Percentiles rank a stretch among this genome's conserved stretches.
Conservation (phyloP, 1,284 basidiomycete species). For the Leucoagaricus sp. region DNA sequence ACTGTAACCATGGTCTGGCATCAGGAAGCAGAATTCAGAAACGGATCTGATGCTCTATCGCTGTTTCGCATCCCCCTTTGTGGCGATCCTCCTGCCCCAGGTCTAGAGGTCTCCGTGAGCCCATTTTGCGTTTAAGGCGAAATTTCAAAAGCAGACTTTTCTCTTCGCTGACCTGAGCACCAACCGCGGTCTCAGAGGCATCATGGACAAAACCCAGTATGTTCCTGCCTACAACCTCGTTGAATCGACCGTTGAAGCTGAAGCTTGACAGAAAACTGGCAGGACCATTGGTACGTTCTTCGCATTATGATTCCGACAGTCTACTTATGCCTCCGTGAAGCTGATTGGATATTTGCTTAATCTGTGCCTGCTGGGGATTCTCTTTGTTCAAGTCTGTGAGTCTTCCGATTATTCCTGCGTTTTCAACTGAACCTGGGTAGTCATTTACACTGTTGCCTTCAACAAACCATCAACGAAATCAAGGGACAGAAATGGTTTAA, state of each 20-base stretch:
- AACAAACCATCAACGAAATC: background rate
- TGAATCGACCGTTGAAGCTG: background rate
- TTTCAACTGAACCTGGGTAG: background rate
- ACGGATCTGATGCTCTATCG: no score
- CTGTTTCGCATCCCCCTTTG: no score
- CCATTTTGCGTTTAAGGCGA: no score
- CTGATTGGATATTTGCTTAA: constrained; percentile 10
- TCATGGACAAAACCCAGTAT: constrained; percentile 2
- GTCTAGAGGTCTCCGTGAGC: no score
- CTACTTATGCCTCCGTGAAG: background rate
- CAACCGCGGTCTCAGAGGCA: background rate
- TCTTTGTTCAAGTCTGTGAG: constrained; percentile 11
- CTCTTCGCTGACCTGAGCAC: no score
- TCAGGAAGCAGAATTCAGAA: no score
- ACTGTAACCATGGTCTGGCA: no score
- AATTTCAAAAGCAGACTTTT: no score
- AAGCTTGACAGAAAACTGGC: constrained; percentile 1
- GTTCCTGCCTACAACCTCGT: background rate
- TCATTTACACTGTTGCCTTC: constrained; percentile 10
- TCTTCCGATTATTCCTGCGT: no score
- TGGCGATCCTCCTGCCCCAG: no score
- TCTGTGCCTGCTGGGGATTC: constrained; percentile 10
- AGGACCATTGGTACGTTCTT: constrained; percentile 6
- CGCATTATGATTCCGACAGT: background rate
- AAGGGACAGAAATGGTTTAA: constrained; percentile 2